Conservation (phyloP, 2,329 filamentous ascomycete genomes). For the Trichoderma polysporum region DNA sequence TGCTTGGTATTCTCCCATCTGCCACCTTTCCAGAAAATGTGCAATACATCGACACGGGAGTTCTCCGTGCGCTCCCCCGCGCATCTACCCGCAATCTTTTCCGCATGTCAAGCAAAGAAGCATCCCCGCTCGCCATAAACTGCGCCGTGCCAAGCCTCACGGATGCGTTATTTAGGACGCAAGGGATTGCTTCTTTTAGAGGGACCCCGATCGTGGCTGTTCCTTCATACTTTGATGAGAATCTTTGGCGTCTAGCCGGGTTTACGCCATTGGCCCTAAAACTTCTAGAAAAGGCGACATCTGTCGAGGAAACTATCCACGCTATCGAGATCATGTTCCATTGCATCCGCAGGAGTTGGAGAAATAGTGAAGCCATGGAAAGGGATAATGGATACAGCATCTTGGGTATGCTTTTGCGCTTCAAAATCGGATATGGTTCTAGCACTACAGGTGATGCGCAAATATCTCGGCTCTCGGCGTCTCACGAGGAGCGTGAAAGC, state of each 20-base stretch:
- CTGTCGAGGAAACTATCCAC: constrained; percentile 68
- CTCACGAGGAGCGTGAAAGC: constrained; percentile 54
- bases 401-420: constrained; percentile 76
- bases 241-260: constrained; percentile 88
- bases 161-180: constrained; percentile 77
- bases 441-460: constrained; percentile 32
- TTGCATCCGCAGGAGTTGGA: constrained; percentile 87
- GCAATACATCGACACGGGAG: constrained; percentile 71
- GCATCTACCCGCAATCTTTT: constrained; percentile 63
- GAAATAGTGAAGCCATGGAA: constrained; percentile 98
- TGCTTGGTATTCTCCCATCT: constrained; percentile 80
- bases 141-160: constrained; percentile 83
- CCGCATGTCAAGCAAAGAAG: constrained; percentile 43
- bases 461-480: constrained; percentile 45
- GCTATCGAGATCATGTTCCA: constrained; percentile 82
- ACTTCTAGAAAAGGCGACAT: constrained; percentile 73
- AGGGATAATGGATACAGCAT: constrained; percentile 92
- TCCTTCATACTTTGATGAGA: constrained; percentile 85
- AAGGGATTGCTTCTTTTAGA: constrained; percentile 78
- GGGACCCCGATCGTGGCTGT: constrained; percentile 79
- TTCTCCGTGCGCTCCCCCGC: constrained; percentile 74
- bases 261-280: constrained; percentile 84
- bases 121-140: constrained; percentile 81
- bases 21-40: constrained; percentile 81
- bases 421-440: constrained; percentile 66